Percentiles rank a stretch among this genome's conserved stretches.
These are phyloP conservation scores for Sapria himalayana DNA, from an alignment of 345 rosid species.

Conservation along the genomic window DNA sequence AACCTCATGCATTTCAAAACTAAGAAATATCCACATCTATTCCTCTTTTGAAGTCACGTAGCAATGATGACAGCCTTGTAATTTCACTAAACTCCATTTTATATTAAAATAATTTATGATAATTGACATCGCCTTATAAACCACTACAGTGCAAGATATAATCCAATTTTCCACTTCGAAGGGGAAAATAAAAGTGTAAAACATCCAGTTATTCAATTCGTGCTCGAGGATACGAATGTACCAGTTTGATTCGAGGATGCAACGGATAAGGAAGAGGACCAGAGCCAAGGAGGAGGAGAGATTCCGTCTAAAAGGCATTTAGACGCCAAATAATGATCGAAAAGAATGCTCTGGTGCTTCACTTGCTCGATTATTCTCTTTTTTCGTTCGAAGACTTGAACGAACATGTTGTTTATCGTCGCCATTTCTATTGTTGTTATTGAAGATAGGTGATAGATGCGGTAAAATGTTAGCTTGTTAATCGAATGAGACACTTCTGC, in stretches of 20 bases:
- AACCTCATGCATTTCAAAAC: too few species aligned
- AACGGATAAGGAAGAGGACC: constrained; percentile 14
- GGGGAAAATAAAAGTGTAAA: background rate
- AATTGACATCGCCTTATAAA: too few species aligned
- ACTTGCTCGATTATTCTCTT: constrained; percentile 31
- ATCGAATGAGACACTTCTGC: too few species aligned
- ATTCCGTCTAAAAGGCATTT: constrained; percentile 45
- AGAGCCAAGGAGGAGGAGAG: constrained; percentile 59
- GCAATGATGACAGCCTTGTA: too few species aligned
- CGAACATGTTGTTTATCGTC: constrained; percentile 36
- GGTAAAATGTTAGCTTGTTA: too few species aligned
- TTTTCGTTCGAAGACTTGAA: constrained; percentile 56
- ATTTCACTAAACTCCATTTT: too few species aligned
- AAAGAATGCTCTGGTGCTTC: constrained; percentile 36
- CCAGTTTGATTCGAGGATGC: constrained; percentile 14
- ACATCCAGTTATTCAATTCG: background rate
- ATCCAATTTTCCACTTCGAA: background rate
- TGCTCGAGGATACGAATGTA: constrained; percentile 7
- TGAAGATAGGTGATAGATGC: too few species aligned
- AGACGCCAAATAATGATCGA: constrained; percentile 54
- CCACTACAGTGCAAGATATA: too few species aligned
- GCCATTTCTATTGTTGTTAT: constrained; percentile 10
- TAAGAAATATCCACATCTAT: too few species aligned
- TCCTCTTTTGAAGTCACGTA: too few species aligned
- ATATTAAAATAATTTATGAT: too few species aligned